Base-by-base conservation (phyloP, 2,329 filamentous ascomycete species). In the Juglanconis sp. region DNA sequence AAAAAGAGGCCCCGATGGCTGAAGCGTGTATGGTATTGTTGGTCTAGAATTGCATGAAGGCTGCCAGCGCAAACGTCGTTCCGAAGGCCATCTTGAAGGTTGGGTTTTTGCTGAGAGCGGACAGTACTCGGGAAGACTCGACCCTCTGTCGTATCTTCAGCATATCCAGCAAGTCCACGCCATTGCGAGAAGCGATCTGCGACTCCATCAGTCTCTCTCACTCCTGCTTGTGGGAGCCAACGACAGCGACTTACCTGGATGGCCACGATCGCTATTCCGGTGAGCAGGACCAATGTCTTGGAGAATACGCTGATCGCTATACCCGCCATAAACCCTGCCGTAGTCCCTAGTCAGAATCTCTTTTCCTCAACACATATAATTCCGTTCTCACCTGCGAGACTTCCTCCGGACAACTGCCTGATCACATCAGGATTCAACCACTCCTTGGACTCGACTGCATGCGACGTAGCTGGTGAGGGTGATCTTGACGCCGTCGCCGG, bases 31-130 rank as follows among this genome's bases (percentile, higher is more conserved):
- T 49, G 38, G 47, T 53, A 47, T 53, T n/a, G 48, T 49, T 46
- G 24, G 53, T 56, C 59, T 68, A 75, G 65, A 80, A 78, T 47
- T 73, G 80, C 80, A 79, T 77, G 64, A 89, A 89, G 3, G 83
- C 85, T 53, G 88, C 88, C 68, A 92, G 74, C 32, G 87, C 83
- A 74, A 92, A 92, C 34, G 89, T 89, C 47, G 85, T 69, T n/a
- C 86, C 85, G 71, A 93, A 92, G 3, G 87, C 86, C 30, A 87
- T 70, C 69, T 88, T 89, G 70, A 90, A 88, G 17, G 83, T 82
- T 2, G 84, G 81, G 66, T 86, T 83, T 62, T 82, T 78, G 66
- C 82, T 78, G 56, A 88, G 73, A 50, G 81, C 75, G 4, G 77
- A 78, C 50, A 80, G 71, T 47, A 84, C 67, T 15, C 74, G 71